A percentile compares a stretch with the other conserved stretches of the same genome.
Conservation (phyloP, 352 stramenopile species). For the Phytophthora hibernalis region DNA sequence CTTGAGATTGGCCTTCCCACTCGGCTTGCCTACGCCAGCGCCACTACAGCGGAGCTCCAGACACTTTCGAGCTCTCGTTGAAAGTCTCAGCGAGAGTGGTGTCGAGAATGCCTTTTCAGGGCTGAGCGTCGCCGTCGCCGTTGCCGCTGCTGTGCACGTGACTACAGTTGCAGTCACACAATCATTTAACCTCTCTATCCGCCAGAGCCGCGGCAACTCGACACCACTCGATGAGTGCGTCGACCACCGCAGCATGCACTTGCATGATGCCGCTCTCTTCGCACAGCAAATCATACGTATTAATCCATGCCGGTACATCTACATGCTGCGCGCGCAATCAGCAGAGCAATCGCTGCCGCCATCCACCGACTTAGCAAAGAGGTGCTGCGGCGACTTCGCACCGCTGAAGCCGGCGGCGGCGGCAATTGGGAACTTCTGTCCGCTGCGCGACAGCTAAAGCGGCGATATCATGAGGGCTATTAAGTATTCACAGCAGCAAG, state of each 20-base stretch:
- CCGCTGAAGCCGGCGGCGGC: too few relatives aligned
- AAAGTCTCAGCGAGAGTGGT: too few relatives aligned
- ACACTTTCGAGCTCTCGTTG: too few relatives aligned
- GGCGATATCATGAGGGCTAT: too few relatives aligned
- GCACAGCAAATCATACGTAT: constrained; percentile 18
- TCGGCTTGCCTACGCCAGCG: neutral
- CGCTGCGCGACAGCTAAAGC: too few relatives aligned
- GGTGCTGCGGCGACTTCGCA: neutral
- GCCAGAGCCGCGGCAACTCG: constrained; percentile 11
- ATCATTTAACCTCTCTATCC: constrained; percentile 23
- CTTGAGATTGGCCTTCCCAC: constrained; percentile 13
- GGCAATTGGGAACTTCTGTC: too few relatives aligned
- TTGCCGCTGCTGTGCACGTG: constrained; percentile 17
- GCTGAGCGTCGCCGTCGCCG: too few relatives aligned
- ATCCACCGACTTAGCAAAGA: constrained; percentile 5
- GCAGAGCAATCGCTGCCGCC: constrained; percentile 9
- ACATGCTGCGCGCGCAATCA: neutral
- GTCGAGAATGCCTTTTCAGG: too few relatives aligned
- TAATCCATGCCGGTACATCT: constrained; percentile 3
- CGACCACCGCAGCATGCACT: constrained; percentile 23
- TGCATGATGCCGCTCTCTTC: constrained; percentile 10
- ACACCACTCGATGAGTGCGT: constrained; percentile 24
- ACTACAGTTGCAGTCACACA: constrained; percentile 38
- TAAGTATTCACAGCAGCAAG: too few relatives aligned
- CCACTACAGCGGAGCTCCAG: neutral